These are phyloP conservation scores for Penicillium steckii DNA, from an alignment of 495 filamentous ascomycete genomes.

Conservation along the genomic window DNA sequence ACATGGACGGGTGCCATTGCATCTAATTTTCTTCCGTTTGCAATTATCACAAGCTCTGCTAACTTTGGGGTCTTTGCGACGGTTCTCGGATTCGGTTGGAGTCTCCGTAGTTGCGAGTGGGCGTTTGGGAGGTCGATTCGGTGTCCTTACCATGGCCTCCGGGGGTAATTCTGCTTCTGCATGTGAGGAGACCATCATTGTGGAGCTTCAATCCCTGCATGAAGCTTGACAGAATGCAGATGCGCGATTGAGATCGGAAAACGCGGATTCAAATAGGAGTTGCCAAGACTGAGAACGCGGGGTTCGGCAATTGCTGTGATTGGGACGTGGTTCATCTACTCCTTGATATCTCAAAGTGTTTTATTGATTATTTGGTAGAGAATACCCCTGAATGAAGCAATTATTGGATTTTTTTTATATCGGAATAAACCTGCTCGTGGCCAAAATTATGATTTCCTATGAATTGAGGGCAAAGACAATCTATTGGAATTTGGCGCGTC, in stretches of 20 bases:
- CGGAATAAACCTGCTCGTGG: too few species aligned
- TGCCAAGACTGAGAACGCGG: background rate
- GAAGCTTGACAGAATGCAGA: background rate
- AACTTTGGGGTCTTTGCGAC: slow-evolving; percentile 15
- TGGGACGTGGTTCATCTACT: too few species aligned
- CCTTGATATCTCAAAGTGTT: too few species aligned
- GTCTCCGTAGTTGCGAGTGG: background rate
- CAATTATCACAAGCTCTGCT: slow-evolving; percentile 23
- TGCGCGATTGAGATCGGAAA: background rate
- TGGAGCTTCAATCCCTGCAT: background rate
- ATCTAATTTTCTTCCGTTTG: slow-evolving; percentile 21
- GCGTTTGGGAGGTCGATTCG: background rate
- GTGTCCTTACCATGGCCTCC: too few species aligned
- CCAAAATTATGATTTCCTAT: too few species aligned
- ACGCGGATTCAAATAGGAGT: background rate
- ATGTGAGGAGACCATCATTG: background rate
- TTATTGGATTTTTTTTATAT: too few species aligned
- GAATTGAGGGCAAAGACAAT: too few species aligned
- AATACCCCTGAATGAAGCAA: too few species aligned
- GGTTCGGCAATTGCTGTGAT: background rate
- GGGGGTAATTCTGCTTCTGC: too few species aligned
- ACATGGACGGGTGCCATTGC: slow-evolving; percentile 17
- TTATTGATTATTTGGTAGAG: too few species aligned
- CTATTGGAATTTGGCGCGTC: too few species aligned
- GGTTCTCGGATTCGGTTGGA: slow-evolving; percentile 3